Percentiles rank a stretch among this genome's conserved stretches.
These are phyloP conservation scores for Tricholoma sp. DNA, from an alignment of 768 basidiomycete species.

Conservation along the genomic window DNA sequence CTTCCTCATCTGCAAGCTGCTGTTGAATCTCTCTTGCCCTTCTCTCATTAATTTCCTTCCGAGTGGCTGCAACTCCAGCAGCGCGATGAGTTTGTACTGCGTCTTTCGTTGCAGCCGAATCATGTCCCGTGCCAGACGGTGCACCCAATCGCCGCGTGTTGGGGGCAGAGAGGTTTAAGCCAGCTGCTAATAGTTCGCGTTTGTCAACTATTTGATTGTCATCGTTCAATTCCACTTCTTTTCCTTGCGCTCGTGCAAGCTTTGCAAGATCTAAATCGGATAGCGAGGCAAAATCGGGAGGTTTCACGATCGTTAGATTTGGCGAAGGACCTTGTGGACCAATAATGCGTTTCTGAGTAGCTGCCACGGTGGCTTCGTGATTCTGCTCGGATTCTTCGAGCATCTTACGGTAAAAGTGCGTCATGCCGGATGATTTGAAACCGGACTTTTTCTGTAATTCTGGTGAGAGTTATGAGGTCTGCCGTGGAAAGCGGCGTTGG, in stretches of 20 bases:
- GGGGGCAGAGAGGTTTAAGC: conserved; percentile 83
- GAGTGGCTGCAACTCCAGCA: conserved; percentile 76
- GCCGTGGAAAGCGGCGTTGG: neutral
- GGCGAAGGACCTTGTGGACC: conserved; percentile 60
- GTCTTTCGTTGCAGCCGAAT: conserved; percentile 18
- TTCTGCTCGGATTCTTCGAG: conserved; percentile 75
- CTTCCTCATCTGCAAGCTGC: conserved; percentile 75
- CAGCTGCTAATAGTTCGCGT: conserved; percentile 85
- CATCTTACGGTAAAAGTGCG: conserved; percentile 77
- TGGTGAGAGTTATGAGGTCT: conserved; percentile 22
- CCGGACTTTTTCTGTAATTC: conserved; percentile 60
- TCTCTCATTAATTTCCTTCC: conserved; percentile 80
- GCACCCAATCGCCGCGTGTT: conserved; percentile 71
- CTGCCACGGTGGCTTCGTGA: conserved; percentile 85
- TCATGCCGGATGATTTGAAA: conserved; percentile 63
- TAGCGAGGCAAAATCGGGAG: conserved; percentile 52
- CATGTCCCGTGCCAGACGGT: conserved; percentile 23
- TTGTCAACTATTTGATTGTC: conserved; percentile 98
- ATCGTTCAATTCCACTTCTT: conserved; percentile 90
- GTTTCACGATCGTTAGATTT: conserved; percentile 76
- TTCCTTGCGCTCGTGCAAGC: conserved; percentile 67
- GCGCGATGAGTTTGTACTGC: conserved; percentile 59
- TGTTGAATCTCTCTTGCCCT: conserved; percentile 70
- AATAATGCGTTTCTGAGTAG: conserved; percentile 53
- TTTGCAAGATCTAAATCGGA: conserved; percentile 75